Evolutionary conservation across 1,284 basidiomycete species (phyloP).

Genomic region (Ceratobasidium sp.): DNA sequence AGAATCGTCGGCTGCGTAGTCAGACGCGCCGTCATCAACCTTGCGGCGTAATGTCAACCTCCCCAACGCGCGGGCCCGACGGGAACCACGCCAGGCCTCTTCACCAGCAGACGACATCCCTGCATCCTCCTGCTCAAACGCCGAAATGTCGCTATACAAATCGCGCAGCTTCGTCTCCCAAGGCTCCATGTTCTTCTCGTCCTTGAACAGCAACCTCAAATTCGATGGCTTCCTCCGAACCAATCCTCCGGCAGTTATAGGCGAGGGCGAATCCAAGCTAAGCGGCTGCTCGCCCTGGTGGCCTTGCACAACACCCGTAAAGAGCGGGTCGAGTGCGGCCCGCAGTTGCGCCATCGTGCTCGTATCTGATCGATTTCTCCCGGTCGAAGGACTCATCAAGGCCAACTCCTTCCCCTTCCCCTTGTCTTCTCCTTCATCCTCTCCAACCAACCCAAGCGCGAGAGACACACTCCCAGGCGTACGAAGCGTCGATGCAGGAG

Average conservation of each 20-base stretch:
- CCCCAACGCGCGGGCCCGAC: conserved; percentile 25
- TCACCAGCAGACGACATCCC: conserved; percentile 31
- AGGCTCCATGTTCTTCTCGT: conserved; percentile 26
- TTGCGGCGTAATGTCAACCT: neutral
- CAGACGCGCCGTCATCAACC: conserved; percentile 10
- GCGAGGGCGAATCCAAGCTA: neutral
- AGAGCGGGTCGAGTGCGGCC: conserved; percentile 22
- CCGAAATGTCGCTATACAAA: conserved; percentile 29
- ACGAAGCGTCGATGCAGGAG: conserved; percentile 28
- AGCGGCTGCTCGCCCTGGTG: neutral
- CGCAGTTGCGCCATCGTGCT: conserved; percentile 37
- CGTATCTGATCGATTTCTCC: neutral
- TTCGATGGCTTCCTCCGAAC: conserved; percentile 17
- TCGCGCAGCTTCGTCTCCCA: conserved; percentile 35
- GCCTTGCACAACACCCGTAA: conserved; percentile 10
- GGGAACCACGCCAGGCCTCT: neutral
- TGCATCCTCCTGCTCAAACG: conserved; percentile 8
- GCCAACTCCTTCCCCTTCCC: conserved; percentile 16
- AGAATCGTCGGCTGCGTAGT: conserved; percentile 38
- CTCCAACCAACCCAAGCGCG: neutral
- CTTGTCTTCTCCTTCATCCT: neutral
- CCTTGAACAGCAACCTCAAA: conserved; percentile 8
- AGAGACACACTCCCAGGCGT: too few relatives aligned
- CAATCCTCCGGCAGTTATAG: neutral
- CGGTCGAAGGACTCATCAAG: neutral